These are phyloP conservation scores for Stephanodiscus triporus DNA, from an alignment of 108 stramenopile genomes.

Conservation along the genomic window DNA sequence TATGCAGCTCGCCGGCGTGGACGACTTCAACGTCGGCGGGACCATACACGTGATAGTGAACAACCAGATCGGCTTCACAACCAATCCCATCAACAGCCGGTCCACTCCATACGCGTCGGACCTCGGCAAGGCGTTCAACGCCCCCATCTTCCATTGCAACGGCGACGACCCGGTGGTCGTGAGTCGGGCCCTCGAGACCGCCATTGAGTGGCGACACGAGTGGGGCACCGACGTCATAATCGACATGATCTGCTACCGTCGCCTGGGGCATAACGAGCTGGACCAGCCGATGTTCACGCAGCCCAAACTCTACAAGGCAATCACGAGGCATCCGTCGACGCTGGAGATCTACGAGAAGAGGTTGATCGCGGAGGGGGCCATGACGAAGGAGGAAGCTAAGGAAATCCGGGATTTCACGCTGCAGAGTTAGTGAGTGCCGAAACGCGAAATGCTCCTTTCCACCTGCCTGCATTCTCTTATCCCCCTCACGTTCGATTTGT, in stretches of 20 bases:
- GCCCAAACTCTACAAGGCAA: conserved; percentile 93
- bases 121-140: conserved; percentile 96
- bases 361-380: conserved; percentile 78
- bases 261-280: conserved; percentile 99
- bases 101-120: conserved; percentile 98
- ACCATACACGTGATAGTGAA: conserved; percentile 99
- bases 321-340: conserved; percentile 87
- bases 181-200: conserved; percentile 93
- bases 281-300: conserved; percentile 99
- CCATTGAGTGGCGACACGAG: conserved; percentile 96
- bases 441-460: neutral
- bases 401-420: conserved; percentile 85
- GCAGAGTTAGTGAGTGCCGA: conserved; percentile 55
- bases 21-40: conserved; percentile 96
- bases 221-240: conserved; percentile 97
- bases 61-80: conserved; percentile 99
- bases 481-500: too few species aligned
- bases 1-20: conserved; percentile 92
- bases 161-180: conserved; percentile 99
- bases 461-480: too few species aligned
- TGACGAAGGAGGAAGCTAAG: conserved; percentile 85
- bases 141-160: conserved; percentile 99
- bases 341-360: conserved; percentile 86
- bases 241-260: conserved; percentile 98
- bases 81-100: conserved; percentile 93